A percentile compares a stretch with the other conserved stretches of the same genome.
Evolutionary conservation across 768 basidiomycete species (phyloP).

Genomic region (Boletus speciosus): DNA sequence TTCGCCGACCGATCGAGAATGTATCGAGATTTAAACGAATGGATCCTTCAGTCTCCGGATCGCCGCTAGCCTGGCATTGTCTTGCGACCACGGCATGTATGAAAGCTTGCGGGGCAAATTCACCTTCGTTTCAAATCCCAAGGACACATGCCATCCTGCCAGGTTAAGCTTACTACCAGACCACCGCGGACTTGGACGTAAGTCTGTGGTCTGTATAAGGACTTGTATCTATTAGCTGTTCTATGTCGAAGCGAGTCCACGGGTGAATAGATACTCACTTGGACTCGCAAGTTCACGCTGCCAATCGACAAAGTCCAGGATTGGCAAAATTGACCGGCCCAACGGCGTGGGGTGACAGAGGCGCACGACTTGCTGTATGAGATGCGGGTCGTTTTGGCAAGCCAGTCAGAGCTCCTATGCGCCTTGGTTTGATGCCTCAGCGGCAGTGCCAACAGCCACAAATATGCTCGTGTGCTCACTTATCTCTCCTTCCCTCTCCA

Average conservation of each 20-base stretch:
- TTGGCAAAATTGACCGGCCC: neutral
- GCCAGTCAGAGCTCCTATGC: neutral
- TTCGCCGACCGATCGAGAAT: constrained; percentile 20
- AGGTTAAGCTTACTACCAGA: constrained; percentile 9
- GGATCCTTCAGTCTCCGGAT: constrained; percentile 13
- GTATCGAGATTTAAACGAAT: constrained; percentile 18
- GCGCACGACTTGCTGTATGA: neutral
- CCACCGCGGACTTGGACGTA: constrained; percentile 20
- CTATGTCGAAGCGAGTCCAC: constrained; percentile 1
- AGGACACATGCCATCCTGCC: neutral
- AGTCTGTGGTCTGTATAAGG: constrained; percentile 7
- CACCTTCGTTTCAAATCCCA: neutral
- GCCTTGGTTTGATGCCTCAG: neutral
- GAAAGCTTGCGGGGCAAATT: constrained; percentile 12
- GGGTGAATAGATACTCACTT: constrained; percentile 5
- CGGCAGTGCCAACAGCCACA: neutral
- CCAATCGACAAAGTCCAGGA: neutral
- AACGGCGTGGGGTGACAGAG: neutral
- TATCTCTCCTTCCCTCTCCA: neutral
- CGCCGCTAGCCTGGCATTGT: constrained; percentile 2
- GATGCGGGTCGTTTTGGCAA: no score
- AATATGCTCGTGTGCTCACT: constrained; percentile 25
- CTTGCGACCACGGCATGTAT: constrained; percentile 12
- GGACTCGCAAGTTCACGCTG: neutral
- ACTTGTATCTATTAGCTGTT: constrained; percentile 12